These are phyloP conservation scores for Symbiotaphrina buchneri DNA, from an alignment of 495 filamentous ascomycete genomes.

Conservation along the genomic window DNA sequence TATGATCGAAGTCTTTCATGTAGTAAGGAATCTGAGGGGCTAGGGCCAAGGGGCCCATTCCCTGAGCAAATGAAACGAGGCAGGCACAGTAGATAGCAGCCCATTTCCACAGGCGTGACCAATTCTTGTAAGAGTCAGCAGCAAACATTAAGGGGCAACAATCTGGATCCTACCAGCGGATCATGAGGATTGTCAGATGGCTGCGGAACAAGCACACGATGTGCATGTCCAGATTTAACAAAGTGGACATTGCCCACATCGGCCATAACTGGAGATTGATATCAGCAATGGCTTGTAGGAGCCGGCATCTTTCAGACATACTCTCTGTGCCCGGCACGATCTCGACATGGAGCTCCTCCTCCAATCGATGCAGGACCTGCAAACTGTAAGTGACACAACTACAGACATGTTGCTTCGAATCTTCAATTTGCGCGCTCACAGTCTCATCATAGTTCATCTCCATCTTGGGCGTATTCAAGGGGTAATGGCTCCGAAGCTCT, in stretches of 20 bases:
- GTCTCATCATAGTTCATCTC: no score
- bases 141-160: background rate
- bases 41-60: slow-evolving; percentile 31
- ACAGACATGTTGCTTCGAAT: no score
- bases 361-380: background rate
- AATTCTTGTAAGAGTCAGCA: slow-evolving; percentile 3
- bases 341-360: slow-evolving; percentile 12
- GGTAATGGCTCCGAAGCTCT: no score
- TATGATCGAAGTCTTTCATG: slow-evolving; percentile 30
- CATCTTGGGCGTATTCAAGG: no score
- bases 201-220: slow-evolving; percentile 15
- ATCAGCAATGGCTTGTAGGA: slow-evolving; percentile 22
- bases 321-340: slow-evolving; percentile 18
- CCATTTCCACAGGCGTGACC: slow-evolving; percentile 9
- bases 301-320: slow-evolving; percentile 16
- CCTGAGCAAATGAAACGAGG: slow-evolving; percentile 29
- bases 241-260: slow-evolving; percentile 1
- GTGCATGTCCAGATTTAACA: background rate
- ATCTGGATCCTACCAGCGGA: slow-evolving; percentile 2
- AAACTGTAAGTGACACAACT: no score
- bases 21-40: slow-evolving; percentile 33
- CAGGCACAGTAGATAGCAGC: slow-evolving; percentile 18
- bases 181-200: slow-evolving; percentile 10
- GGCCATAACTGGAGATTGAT: slow-evolving; percentile 3
- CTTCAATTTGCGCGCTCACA: no score